Base-by-base conservation (phyloP, 106 monocot species). In the Dendrobium chrysotoxum region DNA sequence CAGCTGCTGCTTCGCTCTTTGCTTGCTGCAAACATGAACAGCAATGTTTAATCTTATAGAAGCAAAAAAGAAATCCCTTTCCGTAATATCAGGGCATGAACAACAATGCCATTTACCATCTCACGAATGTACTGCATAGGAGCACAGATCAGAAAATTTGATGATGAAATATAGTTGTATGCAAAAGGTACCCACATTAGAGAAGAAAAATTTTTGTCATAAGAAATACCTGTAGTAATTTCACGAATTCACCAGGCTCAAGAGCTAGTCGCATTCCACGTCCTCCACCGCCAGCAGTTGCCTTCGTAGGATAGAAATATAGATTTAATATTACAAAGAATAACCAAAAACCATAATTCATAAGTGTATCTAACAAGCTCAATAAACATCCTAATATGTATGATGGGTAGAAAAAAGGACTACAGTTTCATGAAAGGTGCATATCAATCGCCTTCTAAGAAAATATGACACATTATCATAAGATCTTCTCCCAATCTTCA, bases 281-380 rank as follows among this genome's bases (percentile, higher is more conserved):
- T 40, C 96, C 96, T 81, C 96, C 96, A 82, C 96, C 96, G 74
- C 96, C 96, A 88, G 96, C 96, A 77, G 96, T 96, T 79, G 96
- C 96, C 96, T 96, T 78, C 25, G 78, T 40, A 80, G 39, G 58
- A 61, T 30, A 79, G 47, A 1, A 76, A 55, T 46, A 53, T n/a
- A 50, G 40, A 44, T 30, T 79, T 28, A 65, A 6, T 25, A 26
- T 65, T 65, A 65, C 25, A 25, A 65, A 65, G 26, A 65, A 4
- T 65, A 65, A 65, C 26, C 26, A 65, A 65, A 25, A 6, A 65
- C 26, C 26, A 25, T 25, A 65, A 65, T 65, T 65, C 25, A 65
- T 25, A 65, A 50, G 50, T 50, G 50, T 13, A 61, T 23, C 61
- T 23, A 61, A 61, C 61, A 61, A 61, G 61, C 61, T 61, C n/a